phyloP scores from a whole-genome alignment of 2,329 filamentous ascomycete genomes.

The Pseudocercospora macadamiae region DNA sequence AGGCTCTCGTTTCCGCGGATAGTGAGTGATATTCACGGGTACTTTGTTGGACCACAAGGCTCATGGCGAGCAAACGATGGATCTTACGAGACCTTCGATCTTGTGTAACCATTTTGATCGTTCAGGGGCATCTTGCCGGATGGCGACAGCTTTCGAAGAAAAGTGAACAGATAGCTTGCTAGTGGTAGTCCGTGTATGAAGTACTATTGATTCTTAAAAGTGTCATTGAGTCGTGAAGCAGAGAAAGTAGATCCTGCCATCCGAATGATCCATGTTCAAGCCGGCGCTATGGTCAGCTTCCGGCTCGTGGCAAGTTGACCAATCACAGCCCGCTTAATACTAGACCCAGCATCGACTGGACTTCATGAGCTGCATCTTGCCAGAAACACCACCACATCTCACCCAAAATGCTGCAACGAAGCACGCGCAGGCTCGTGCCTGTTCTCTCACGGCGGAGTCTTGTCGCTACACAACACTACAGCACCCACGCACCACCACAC shows the following conservation, averaged over 20 bases:
- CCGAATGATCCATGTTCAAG: too few species aligned
- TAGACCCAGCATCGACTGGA: neutral
- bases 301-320: neutral
- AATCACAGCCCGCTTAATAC: neutral
- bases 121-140: neutral
- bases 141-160: too few species aligned
- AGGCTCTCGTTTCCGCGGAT: slow-evolving; percentile 1
- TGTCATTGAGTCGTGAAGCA: too few species aligned
- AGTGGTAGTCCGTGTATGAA: too few species aligned
- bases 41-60: slow-evolving; percentile 1
- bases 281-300: too few species aligned
- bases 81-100: neutral
- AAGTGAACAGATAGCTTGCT: too few species aligned
- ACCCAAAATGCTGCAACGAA: slow-evolving; percentile 32
- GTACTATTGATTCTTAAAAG: too few species aligned
- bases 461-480: slow-evolving; percentile 20
- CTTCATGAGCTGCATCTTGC: neutral
- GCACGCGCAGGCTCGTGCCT: slow-evolving; percentile 31
- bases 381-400: neutral
- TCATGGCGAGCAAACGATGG: neutral
- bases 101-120: neutral
- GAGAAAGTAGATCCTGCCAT: too few species aligned
- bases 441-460: slow-evolving; percentile 23
- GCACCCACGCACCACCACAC: neutral
- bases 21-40: neutral